Base-by-base conservation (phyloP, 2,329 filamentous ascomycete genomes). In the Fusarium secorum region DNA sequence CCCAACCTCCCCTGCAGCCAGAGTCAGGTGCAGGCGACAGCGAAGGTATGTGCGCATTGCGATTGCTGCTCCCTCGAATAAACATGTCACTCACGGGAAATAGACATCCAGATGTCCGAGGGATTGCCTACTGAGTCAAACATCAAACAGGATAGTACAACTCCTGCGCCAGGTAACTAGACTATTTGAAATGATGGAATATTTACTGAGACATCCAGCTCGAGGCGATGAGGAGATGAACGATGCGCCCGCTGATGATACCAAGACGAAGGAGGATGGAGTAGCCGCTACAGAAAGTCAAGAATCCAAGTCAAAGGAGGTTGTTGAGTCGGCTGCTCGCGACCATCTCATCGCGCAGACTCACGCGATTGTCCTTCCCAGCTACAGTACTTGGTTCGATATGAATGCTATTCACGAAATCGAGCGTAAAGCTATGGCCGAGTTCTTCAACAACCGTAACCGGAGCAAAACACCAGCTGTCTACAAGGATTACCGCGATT, bases 401-500 rank as follows among this genome's bases (percentile, higher is more conserved):
- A 98, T 99, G 95, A 93, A 95, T 80, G 87, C 89, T 53, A 92
- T 99, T 78, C 93, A 98, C 81, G 89, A 90, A 66, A 92, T 98
- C 75, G 96, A 99, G 84, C 93, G 92, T 79, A 99, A 98, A 82
- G 94, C 94, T 11, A 87, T 99, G 73, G 94, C 95, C 24, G 96
- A 99, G 80, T 99, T 98, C 83, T 99, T 99, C 88, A 99, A 99
- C 84, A 95, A 90, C 81, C 90, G 96, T 66, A 99, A 99, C 83
- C 92, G 96, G 77, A 98, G 96, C 89, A 99, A 99, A 84, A 99
- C 96, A 1, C 92, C 94, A 2, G 91, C 94, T 52, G 93, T 98
- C 26, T 99, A 99, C 85, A 98, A 98, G 83, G 96, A 99, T 79
- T 99, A 99, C 82, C 91, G 96, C 75, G 96, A 99, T 79, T 99